Evolutionary conservation across 2,329 filamentous ascomycete genomes (phyloP), one percentile per base, ranked within the genome.

Genomic region (Cladophialophora chaetospira): DNA sequence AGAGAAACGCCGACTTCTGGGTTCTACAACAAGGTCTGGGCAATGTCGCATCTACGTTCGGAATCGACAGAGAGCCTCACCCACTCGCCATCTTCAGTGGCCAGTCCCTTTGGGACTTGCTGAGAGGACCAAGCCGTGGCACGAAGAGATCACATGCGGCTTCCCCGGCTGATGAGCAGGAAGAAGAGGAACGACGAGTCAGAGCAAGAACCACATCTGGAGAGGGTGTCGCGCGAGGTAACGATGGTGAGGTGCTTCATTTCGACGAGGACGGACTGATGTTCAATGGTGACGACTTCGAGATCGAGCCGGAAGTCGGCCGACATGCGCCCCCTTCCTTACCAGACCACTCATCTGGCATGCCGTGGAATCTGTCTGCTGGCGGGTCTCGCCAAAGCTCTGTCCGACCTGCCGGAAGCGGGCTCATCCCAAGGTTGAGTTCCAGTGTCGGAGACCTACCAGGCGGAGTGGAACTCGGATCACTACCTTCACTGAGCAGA

Each of bases 271-370:
- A 67, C 6, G 66, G 72, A 1, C 64, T 75, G 5, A 72, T 71
- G n/a, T 70, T 77, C 17, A 72, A 78, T 15, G 70, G 71, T 0
- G 70, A 75, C 45, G 72, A 68, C 45, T 21, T 58, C 36, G 50
- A 57, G 43, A 31, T 60, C 77, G 91, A 95, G 44, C 48, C 42
- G 8, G 57, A 64, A 70, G 71, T 89, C 21, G 88, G 86, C 17
- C 84, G 89, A 72, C 83, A 89, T 38, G 87, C 82, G 1, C 82
- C 78, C 0, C 79, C 82, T 0, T 81, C 83, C 5, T 79, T 94
- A 51, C 82, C 84, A 3, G 88, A 95, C 57, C 82, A 82, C 25
- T 82, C 83, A 21, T 83, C 81, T 3, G 74, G 80, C n/a, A 84
- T 88, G 79, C 86, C 86, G 9, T 89, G 86, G 86, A 88, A 88